Base-by-base conservation (phyloP, 805 yeast genomes). In the Priceomyces fermenticarens region DNA sequence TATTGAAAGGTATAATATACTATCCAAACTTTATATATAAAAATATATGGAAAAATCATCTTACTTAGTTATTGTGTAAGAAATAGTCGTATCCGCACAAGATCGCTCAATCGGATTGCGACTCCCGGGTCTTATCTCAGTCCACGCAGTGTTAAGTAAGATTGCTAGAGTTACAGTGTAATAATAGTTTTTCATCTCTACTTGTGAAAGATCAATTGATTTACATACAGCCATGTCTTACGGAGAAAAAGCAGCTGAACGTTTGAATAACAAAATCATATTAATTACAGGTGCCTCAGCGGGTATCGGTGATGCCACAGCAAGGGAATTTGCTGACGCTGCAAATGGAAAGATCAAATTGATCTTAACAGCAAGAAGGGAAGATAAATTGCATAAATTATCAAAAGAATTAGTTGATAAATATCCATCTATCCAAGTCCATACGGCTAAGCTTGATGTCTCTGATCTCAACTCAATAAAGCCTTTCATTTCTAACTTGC, bases 211-310 rank as follows among this genome's bases (percentile, higher is more conserved):
- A 29, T 9, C 31, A 29, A 29, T 29, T n/a, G n/a, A 29, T 29
- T 29, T n/a, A 29, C 11, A 26, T 26, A 26, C 9, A 36, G 29
- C 17, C 5, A 80, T 80, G 85, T 83, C 88, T 6, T 79, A 73
- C 66, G 91, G 90, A 48, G 48, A 73, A 38, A 77, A 72, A 57
- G 93, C 96, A 39, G 87, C 90, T 32, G 82, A 83, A 59, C 78
- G 97, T 60, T 72, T 91, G 27, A 80, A 85, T 15, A 85, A 85
- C 36, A 90, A 91, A 59, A 80, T 82, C 13, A 75, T 88, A 26
- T 75, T 91, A 32, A 84, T 91, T 54, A 88, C 98, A n/a, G 98
- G 98, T 47, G 98, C 98, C 6, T 87, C 96, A 17, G 81, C 96
- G 11, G 98, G 98, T 41, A 91, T 91, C 54, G 99, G 98, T 10